Base-by-base conservation (phyloP, 1,284 basidiomycete species). In the Ceratobasidium sp. region DNA sequence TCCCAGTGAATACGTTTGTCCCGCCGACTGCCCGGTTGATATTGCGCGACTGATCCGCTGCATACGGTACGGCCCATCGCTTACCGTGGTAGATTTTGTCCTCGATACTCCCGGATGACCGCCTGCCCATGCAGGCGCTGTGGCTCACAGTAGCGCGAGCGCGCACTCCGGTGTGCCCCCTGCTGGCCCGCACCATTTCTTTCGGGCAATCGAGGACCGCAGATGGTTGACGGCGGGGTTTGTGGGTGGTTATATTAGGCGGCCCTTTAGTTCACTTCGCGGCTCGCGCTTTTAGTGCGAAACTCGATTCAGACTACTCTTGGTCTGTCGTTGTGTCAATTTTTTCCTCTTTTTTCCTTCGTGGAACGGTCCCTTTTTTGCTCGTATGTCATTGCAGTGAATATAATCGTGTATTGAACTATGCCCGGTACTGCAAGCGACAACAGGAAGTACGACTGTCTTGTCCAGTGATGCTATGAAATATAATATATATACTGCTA, bases 231-330 rank as follows among this genome's bases (percentile, higher is more conserved):
- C 31, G 36, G 36, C 11, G 17, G 33, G 2, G 33, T n/a, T 17
- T 36, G 57, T 22, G 19, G 54, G 3, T 15, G 57, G 57, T n/a
- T n/a, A 19, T 36, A 41, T 33, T 19, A 19, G 33, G 83, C 82
- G 82, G 82, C 81, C 82, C 84, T 86, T 87, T 54, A 85, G 87
- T 86, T 82, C 86, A 84, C 85, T 87, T 87, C 81, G 86, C 84
- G 83, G 86, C 84, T 84, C 85, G 79, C 77, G 79, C 48, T 74
- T 75, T n/a, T 65, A 75, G 76, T 76, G 79, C 79, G 85, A 80
- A 86, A 87, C 87, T 87, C 84, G 85, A 87, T 84, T 87, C 86
- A 86, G 86, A 87, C 86, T 87, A 86, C 83, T 88, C 86, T 86
- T 80, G 82, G 81, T 79, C 84, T 87, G 84, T 85, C 81, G 81